Conservation (phyloP, 108 stramenopile genomes). For the Parietichytrium sp. region DNA sequence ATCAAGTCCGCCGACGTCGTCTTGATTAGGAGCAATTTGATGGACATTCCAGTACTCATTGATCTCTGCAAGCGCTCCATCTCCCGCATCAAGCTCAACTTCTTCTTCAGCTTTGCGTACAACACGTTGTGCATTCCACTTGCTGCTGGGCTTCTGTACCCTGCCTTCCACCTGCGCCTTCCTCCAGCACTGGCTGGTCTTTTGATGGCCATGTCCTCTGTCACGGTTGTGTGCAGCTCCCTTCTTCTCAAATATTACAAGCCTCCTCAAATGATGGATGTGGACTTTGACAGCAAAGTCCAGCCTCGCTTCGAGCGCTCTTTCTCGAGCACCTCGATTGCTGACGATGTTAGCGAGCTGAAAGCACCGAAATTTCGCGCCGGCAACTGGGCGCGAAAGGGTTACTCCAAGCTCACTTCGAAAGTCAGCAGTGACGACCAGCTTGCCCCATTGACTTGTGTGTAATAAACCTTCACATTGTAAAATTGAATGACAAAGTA, state of each 20-base stretch:
- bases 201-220: conserved; percentile 81
- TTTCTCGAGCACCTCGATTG: too few relatives aligned
- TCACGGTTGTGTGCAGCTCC: conserved; percentile 61
- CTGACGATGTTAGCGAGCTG: too few relatives aligned
- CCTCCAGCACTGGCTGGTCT: conserved; percentile 88
- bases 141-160: conserved; percentile 89
- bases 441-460: too few relatives aligned
- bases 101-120: conserved; percentile 88
- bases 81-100: conserved; percentile 80
- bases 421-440: too few relatives aligned
- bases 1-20: conserved; percentile 92
- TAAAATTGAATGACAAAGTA: too few relatives aligned
- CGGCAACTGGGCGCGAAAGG: too few relatives aligned
- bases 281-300: conserved; percentile 11
- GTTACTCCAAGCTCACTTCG: too few relatives aligned
- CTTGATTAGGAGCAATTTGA: conserved; percentile 77
- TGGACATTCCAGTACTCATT: conserved; percentile 80
- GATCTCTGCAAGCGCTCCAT: conserved; percentile 84
- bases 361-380: too few relatives aligned
- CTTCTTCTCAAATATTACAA: conserved; percentile 51
- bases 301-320: too few relatives aligned
- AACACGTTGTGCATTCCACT: conserved; percentile 88
- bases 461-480: too few relatives aligned
- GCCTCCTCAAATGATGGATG: neutral
- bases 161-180: conserved; percentile 72